A percentile compares a stretch with the other conserved stretches of the same genome.
These are phyloP conservation scores for Platanus orientalis DNA, from an alignment of 164 flowering plant genomes.

Conservation along the genomic window DNA sequence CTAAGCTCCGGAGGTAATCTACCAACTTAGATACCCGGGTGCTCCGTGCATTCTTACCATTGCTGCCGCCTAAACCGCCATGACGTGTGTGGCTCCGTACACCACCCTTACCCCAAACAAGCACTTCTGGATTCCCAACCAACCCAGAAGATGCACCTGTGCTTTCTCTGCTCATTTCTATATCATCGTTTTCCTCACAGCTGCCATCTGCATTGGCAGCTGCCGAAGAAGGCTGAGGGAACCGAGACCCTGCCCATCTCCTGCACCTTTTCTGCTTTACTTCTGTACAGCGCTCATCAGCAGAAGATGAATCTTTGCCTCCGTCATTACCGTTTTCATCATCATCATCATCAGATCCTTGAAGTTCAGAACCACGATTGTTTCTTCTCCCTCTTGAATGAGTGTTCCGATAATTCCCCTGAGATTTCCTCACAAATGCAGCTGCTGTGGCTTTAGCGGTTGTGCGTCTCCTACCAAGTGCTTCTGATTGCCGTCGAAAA, in stretches of 20 bases:
- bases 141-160: slow-evolving; percentile 50
- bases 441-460: slow-evolving; percentile 41
- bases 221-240: slow-evolving; percentile 44
- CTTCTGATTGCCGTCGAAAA: slow-evolving; percentile 70
- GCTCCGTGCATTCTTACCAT: slow-evolving; percentile 36
- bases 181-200: slow-evolving; percentile 44
- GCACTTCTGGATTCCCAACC: slow-evolving; percentile 54
- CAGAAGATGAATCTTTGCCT: slow-evolving; percentile 70
- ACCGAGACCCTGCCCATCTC: slow-evolving; percentile 41
- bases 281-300: slow-evolving; percentile 58
- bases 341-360: slow-evolving; percentile 65
- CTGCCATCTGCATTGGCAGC: slow-evolving; percentile 38
- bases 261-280: slow-evolving; percentile 44
- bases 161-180: slow-evolving; percentile 44
- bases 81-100: slow-evolving; percentile 64
- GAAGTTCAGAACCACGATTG: slow-evolving; percentile 35
- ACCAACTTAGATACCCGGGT: slow-evolving; percentile 49
- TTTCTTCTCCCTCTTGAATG: slow-evolving; percentile 44
- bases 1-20: slow-evolving; percentile 49
- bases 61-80: slow-evolving; percentile 41
- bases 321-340: slow-evolving; percentile 53
- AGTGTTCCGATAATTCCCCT: slow-evolving; percentile 32
- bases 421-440: slow-evolving; percentile 46
- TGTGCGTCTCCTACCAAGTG: slow-evolving; percentile 53
- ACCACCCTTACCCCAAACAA: slow-evolving; percentile 87